A percentile compares a stretch with the other conserved stretches of the same genome.
These are phyloP conservation scores for Jatropha curcas DNA, from an alignment of 345 rosid genomes.

Conservation along the genomic window DNA sequence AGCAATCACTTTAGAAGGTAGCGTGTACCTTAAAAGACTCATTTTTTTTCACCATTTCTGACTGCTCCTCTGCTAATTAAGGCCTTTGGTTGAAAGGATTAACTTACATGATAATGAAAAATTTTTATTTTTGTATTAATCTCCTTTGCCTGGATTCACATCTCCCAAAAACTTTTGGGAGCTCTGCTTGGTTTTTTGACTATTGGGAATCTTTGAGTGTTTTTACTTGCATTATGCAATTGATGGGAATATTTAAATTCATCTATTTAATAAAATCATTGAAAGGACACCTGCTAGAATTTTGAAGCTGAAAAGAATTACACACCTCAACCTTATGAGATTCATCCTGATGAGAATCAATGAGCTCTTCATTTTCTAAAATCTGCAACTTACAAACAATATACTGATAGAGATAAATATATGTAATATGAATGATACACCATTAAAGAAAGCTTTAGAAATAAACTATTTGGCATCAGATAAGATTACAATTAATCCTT, in stretches of 20 bases:
- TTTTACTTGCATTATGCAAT: background rate
- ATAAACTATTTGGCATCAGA: conserved; percentile 9
- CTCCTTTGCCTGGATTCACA: too few relatives aligned
- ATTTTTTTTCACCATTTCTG: too few relatives aligned
- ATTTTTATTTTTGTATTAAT: too few relatives aligned
- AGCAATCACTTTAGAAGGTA: too few relatives aligned
- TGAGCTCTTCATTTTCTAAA: conserved; percentile 46
- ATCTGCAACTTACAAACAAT: conserved; percentile 42
- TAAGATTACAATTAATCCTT: conserved; percentile 27
- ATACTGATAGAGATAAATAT: conserved; percentile 34
- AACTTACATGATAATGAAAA: too few relatives aligned
- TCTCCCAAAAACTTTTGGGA: too few relatives aligned
- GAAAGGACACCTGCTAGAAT: conserved; percentile 2
- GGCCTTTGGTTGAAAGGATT: too few relatives aligned
- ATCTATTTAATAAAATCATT: conserved; percentile 10
- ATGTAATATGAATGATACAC: conserved; percentile 17
- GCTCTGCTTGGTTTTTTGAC: too few relatives aligned
- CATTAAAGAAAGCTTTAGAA: conserved; percentile 1
- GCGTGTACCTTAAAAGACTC: too few relatives aligned
- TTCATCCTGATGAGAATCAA: conserved; percentile 39
- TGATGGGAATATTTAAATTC: background rate
- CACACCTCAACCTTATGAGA: conserved; percentile 50
- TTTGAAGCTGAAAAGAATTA: conserved; percentile 19
- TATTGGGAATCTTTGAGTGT: background rate
- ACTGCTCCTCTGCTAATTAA: too few relatives aligned